These are phyloP conservation scores for Bocquillonia castaneifolia DNA, from an alignment of 441 rosid species.

Conservation along the genomic window DNA sequence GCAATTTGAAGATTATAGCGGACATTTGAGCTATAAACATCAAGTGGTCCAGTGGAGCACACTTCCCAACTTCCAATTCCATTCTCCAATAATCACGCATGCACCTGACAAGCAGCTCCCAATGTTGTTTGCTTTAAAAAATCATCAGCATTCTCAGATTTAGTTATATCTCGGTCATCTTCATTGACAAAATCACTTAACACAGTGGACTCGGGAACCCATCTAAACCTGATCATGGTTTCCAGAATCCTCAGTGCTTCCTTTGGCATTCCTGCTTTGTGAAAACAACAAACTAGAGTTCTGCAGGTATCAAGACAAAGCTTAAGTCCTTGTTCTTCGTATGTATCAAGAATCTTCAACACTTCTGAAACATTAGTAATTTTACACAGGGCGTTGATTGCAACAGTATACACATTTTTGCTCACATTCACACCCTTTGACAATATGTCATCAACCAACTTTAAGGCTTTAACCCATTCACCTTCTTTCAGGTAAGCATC, in stretches of 20 bases:
- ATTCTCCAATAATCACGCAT: slow-evolving; percentile 14
- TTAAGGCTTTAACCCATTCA: slow-evolving; percentile 36
- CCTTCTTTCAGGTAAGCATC: slow-evolving; percentile 63
- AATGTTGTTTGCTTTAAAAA: slow-evolving; percentile 23
- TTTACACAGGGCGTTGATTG: slow-evolving; percentile 32
- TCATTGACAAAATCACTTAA: slow-evolving; percentile 28
- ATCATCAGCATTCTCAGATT: slow-evolving; percentile 18
- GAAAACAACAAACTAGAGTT: slow-evolving; percentile 41
- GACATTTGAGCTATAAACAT: background rate
- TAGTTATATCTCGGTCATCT: slow-evolving; percentile 16
- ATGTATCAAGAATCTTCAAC: slow-evolving; percentile 33
- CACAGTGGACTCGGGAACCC: slow-evolving; percentile 44
- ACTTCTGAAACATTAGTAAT: slow-evolving; percentile 22
- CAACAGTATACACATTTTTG: slow-evolving; percentile 19
- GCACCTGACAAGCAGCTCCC: slow-evolving; percentile 19
- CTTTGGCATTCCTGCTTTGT: slow-evolving; percentile 37
- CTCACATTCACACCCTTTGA: slow-evolving; percentile 38
- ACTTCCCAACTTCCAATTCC: background rate
- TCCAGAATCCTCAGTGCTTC: slow-evolving; percentile 49
- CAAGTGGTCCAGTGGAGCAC: background rate
- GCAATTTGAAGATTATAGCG: background rate
- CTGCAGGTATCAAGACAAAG: slow-evolving; percentile 46
- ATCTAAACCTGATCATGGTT: slow-evolving; percentile 42
- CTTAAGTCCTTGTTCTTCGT: slow-evolving; percentile 36
- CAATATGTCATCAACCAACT: slow-evolving; percentile 45